phyloP scores from a whole-genome alignment of 2,329 filamentous ascomycete species.

The Monosporascus sp. region DNA sequence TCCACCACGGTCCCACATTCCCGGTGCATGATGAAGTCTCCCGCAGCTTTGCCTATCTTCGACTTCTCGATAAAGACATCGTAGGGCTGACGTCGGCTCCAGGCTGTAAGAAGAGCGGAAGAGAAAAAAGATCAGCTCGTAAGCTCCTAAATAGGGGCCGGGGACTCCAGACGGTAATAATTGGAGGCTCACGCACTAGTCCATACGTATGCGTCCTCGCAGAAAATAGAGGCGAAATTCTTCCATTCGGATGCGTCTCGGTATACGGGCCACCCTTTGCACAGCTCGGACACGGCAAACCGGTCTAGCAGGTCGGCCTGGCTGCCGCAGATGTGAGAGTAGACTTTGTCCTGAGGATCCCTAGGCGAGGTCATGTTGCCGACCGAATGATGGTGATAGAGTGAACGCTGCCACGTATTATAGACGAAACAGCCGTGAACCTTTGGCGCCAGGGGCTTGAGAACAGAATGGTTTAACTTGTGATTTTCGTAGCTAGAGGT shows the following conservation, averaged over 20 bases:
- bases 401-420: too few species aligned
- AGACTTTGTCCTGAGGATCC: constrained; percentile 25
- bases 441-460: background rate
- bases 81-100: constrained; percentile 36
- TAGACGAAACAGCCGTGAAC: too few species aligned
- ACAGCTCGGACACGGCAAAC: constrained; percentile 43
- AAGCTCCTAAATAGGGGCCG: background rate
- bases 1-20: constrained; percentile 44
- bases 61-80: constrained; percentile 45
- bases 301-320: constrained; percentile 36
- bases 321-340: constrained; percentile 41
- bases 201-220: constrained; percentile 41
- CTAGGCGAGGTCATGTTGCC: constrained; percentile 21
- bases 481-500: too few species aligned
- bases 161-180: background rate
- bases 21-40: constrained; percentile 53
- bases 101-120: constrained; percentile 29
- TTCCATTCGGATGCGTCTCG: constrained; percentile 48
- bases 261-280: constrained; percentile 50
- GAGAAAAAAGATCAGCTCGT: background rate
- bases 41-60: constrained; percentile 42
- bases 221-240: constrained; percentile 45
- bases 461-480: background rate
- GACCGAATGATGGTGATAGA: background rate
- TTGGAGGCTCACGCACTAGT: constrained; percentile 34